Conservation (phyloP, 192 early-diverging fungal species). For the Backusella tarrabulga region DNA sequence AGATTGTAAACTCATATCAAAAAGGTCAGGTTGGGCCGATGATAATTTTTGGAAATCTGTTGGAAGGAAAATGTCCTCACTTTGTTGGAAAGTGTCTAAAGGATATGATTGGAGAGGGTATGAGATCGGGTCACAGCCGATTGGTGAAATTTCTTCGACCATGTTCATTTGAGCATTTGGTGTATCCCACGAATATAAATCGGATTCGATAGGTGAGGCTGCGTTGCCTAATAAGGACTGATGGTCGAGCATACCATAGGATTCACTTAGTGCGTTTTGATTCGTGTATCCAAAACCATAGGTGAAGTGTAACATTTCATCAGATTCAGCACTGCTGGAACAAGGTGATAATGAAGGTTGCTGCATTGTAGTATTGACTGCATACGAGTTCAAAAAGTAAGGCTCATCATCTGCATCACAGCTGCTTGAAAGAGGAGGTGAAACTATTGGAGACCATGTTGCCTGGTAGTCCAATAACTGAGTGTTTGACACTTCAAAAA, state of each 20-base stretch:
- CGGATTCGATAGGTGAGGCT: constrained; percentile 1
- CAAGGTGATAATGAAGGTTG: constrained; percentile 1
- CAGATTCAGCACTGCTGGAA: constrained; percentile 12
- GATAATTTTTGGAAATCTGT: background rate
- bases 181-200: constrained; percentile 15
- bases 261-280: background rate
- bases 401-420: background rate
- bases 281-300: constrained; percentile 15
- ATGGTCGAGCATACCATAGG: constrained; percentile 2
- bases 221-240: constrained; percentile 2
- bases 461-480: background rate
- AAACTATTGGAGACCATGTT: constrained; percentile 2
- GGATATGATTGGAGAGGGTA: background rate
- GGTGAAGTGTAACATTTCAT: constrained; percentile 10
- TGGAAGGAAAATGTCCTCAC: background rate
- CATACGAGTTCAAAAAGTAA: background rate
- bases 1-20: background rate
- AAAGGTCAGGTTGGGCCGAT: background rate
- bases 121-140: constrained; percentile 8
- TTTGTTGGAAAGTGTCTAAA: background rate
- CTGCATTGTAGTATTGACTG: constrained; percentile 2
- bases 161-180: constrained; percentile 1
- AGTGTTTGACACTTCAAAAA: constrained; percentile 6
- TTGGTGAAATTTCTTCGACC: constrained; percentile 5
- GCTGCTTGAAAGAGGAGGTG: background rate